phyloP scores from a whole-genome alignment of 495 filamentous ascomycete species.

The Letharia columbiana region DNA sequence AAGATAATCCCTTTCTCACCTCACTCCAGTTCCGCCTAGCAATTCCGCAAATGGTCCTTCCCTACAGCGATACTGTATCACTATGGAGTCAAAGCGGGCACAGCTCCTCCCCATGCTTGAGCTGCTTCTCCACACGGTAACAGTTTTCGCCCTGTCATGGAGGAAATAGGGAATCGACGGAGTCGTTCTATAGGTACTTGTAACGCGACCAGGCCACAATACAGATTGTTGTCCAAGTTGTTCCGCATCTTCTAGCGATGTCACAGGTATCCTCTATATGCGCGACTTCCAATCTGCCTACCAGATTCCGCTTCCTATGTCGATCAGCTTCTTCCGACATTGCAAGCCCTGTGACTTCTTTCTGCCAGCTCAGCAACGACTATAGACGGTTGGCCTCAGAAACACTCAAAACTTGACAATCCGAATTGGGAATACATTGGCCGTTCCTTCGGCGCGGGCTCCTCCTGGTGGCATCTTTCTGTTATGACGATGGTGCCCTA shows the following conservation, averaged over 20 bases:
- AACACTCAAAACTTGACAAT: conserved; percentile 8
- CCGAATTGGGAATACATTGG: not conserved
- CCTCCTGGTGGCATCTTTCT: not conserved
- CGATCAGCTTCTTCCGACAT: not conserved
- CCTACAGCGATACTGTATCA: not conserved
- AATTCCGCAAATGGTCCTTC: not conserved
- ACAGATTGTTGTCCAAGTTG: not conserved
- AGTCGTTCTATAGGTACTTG: not conserved
- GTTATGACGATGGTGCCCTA: no score
- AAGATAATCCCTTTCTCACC: no score
- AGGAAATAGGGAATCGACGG: not conserved
- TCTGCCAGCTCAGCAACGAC: conserved; percentile 6
- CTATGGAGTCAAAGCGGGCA: conserved; percentile 8
- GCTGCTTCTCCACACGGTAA: not conserved
- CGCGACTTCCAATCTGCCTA: not conserved
- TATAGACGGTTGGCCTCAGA: not conserved
- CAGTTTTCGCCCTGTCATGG: not conserved
- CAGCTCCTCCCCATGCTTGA: conserved; percentile 3
- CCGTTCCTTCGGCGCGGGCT: conserved; percentile 7
- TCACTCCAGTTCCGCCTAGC: not conserved
- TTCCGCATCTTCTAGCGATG: not conserved
- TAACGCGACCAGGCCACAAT: not conserved
- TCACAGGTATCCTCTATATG: not conserved
- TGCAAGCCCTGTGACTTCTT: not conserved
- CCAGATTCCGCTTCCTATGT: not conserved